phyloP scores from a whole-genome alignment of 225 moss, liverwort and hornwort genomes.

The Physcomitrellopsis africana region DNA sequence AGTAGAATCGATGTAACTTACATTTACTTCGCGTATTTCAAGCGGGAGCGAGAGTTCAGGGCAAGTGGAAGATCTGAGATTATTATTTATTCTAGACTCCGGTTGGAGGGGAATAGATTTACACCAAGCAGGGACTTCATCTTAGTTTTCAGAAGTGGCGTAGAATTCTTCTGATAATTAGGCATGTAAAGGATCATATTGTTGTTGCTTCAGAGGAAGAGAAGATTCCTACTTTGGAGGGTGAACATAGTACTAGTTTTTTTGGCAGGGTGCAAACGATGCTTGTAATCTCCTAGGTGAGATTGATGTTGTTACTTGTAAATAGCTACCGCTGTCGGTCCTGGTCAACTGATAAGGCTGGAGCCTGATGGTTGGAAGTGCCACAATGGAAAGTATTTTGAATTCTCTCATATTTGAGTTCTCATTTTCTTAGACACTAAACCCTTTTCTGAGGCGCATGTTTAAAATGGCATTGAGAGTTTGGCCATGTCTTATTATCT shows the following conservation, averaged over 20 bases:
- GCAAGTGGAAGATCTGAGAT: too few species aligned
- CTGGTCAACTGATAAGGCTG: neutral
- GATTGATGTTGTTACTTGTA: slow-evolving; percentile 17
- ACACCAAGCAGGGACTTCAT: too few species aligned
- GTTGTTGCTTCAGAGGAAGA: neutral
- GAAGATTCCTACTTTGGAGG: slow-evolving; percentile 27
- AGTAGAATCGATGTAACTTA: neutral
- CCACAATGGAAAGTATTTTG: slow-evolving; percentile 5
- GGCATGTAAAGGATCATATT: neutral
- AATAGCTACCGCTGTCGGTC: slow-evolving; percentile 17
- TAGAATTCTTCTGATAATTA: too few species aligned
- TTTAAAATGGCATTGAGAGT: too few species aligned
- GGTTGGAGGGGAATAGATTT: too few species aligned
- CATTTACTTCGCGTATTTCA: too few species aligned
- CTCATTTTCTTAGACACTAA: slow-evolving; percentile 15
- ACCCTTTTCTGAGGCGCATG: too few species aligned
- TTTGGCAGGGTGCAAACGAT: neutral
- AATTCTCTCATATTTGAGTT: slow-evolving; percentile 24
- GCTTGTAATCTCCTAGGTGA: slow-evolving; percentile 27
- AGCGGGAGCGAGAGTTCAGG: too few species aligned
- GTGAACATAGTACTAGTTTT: slow-evolving; percentile 25
- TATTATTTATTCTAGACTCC: too few species aligned
- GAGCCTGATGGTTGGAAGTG: neutral
- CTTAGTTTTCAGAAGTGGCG: too few species aligned
- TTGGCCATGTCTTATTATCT: too few species aligned